A percentile compares a stretch with the other conserved stretches of the same genome.
These are phyloP conservation scores for Ascochyta pisi DNA, from an alignment of 2,329 filamentous ascomycete genomes.

Conservation along the genomic window DNA sequence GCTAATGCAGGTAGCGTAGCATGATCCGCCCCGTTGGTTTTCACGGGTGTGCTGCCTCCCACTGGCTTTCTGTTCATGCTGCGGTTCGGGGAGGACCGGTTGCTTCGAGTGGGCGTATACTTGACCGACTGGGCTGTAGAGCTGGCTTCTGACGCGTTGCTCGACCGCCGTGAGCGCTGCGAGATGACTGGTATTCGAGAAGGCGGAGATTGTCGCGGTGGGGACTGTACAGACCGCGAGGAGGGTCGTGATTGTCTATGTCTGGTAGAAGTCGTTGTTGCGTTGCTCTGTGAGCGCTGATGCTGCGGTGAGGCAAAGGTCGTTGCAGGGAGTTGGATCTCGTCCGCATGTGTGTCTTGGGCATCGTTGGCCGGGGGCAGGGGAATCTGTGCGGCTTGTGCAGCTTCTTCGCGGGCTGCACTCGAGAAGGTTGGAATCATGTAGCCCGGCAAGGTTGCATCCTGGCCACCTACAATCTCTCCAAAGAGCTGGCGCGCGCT, in stretches of 20 bases:
- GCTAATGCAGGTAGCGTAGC: conserved; percentile 35
- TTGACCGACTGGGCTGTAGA: conserved; percentile 45
- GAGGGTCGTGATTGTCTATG: conserved; percentile 21
- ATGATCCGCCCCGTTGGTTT: conserved; percentile 23
- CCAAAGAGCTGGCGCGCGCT: conserved; percentile 44
- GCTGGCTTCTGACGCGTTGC: conserved; percentile 45
- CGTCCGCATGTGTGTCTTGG: conserved; percentile 16
- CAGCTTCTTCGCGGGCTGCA: conserved; percentile 19
- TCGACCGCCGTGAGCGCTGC: conserved; percentile 41
- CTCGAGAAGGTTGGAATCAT: conserved; percentile 40
- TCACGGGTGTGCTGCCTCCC: conserved; percentile 9
- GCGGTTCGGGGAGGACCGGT: conserved; percentile 38
- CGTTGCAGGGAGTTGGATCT: conserved; percentile 22
- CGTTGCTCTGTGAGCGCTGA: conserved; percentile 30
- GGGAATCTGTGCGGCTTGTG: conserved; percentile 15
- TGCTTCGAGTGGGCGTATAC: conserved; percentile 38
- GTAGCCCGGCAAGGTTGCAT: conserved; percentile 40
- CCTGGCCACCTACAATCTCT: conserved; percentile 44
- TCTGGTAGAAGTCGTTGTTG: conserved; percentile 21
- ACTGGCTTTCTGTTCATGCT: conserved; percentile 26
- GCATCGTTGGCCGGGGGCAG: conserved; percentile 15
- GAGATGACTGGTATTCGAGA: conserved; percentile 44
- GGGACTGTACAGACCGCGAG: conserved; percentile 21
- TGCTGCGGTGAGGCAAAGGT: conserved; percentile 26
- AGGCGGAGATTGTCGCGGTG: conserved; percentile 35